Base-by-base conservation (phyloP, 2,329 filamentous ascomycete species). In the Diplodia intermedia region DNA sequence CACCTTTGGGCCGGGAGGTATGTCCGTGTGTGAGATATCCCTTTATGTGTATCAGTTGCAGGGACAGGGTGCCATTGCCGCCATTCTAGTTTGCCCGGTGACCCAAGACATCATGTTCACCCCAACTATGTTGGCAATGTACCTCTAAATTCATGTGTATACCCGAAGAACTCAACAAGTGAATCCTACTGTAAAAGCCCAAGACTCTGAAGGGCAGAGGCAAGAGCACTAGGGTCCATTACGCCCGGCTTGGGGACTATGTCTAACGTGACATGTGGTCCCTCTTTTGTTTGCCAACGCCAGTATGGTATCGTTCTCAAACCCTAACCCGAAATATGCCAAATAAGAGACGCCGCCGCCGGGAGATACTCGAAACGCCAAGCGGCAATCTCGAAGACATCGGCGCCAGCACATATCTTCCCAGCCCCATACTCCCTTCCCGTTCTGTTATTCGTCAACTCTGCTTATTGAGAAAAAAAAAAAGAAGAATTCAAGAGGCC, bases 261-360 rank as follows among this genome's bases (percentile, higher is more conserved):
- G 26, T 38, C 23, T 14, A 38, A 38, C 3, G n/a, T 14, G 29
- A 31, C 29, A 18, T 18, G 20, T 52, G n/a, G 4, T 12, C 23
- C 20, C 31, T 31, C 14, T 61, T 49, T 61, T 49, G 20, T 15
- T 26, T 52, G 47, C 47, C 60, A 65, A 65, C 62, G 62, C 62
- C 62, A 31, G 23, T 38, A 47, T 65, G 62, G 62, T 65, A 65
- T 65, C 62, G 62, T 23, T 38, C 43, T 52, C 18, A 63, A 38
- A 52, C n/a, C 60, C 40, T 52, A 55, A 54, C 36, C 52, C 26
- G 29, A 55, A 65, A 50, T 36, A 38, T 38, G 31, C 29, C 26
- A 52, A 36, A 33, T 20, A 47, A 54, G 29, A 54, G 50, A 52
- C 47, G 36, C 60, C 15, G 36, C 29, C n/a, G 36, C 60, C 60